Percentiles rank a stretch among this genome's conserved stretches.
These are phyloP conservation scores for Plantago rigida DNA, from an alignment of 305 asterid species.

Conservation along the genomic window DNA sequence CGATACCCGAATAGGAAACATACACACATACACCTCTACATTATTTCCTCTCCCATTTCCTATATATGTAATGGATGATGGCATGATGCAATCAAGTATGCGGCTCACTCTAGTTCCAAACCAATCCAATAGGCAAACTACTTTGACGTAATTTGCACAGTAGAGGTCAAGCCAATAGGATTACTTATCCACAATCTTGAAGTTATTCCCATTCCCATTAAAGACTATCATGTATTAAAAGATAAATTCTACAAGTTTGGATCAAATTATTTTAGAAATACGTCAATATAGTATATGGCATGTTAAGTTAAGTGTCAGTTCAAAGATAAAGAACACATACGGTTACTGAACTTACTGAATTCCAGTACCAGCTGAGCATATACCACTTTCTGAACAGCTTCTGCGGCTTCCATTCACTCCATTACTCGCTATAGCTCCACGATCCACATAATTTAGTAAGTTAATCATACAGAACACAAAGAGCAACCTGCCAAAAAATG, in stretches of 20 bases:
- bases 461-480: slow-evolving; percentile 59
- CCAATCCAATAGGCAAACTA: too few species aligned
- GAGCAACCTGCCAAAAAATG: slow-evolving; percentile 52
- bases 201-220: not conserved
- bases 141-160: not conserved
- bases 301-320: not conserved
- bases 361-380: slow-evolving; percentile 67
- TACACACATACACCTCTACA: not conserved
- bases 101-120: not conserved
- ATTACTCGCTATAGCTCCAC: slow-evolving; percentile 85
- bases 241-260: not conserved
- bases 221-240: not conserved
- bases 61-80: not conserved
- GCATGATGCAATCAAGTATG: not conserved
- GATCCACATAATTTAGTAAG: slow-evolving; percentile 70
- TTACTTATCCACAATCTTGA: not conserved
- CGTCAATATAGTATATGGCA: not conserved
- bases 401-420: slow-evolving; percentile 71
- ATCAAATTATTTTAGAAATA: not conserved
- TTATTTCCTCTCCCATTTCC: not conserved
- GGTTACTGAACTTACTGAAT: slow-evolving; percentile 58
- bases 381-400: slow-evolving; percentile 49
- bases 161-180: not conserved
- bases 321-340: not conserved
- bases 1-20: too few species aligned